Conservation (phyloP, 176 grass and related monocot species). For the Panicum miliaceum region DNA sequence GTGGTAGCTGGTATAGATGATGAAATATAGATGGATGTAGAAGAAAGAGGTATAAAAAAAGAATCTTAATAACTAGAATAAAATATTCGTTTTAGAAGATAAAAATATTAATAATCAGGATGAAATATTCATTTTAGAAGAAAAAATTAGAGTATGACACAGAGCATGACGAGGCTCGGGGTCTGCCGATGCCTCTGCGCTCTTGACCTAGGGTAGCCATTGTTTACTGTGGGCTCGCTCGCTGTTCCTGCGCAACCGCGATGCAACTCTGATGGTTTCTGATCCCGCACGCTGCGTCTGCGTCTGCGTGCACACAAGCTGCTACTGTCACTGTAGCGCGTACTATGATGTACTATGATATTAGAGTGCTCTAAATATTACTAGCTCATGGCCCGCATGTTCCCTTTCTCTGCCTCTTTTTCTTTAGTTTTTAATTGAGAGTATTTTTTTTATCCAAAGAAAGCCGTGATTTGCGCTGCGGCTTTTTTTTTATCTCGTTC, state of each 20-base stretch:
- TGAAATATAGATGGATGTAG: no score
- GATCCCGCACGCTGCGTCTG: neutral
- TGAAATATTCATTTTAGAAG: no score
- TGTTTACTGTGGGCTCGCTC: neutral
- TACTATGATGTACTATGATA: neutral
- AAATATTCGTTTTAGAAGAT: no score
- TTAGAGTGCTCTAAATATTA: neutral
- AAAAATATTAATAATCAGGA: no score
- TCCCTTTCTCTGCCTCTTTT: neutral
- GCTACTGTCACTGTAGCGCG: neutral
- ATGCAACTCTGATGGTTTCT: neutral
- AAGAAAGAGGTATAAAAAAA: no score
- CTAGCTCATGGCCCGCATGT: neutral
- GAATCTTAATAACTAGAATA: no score
- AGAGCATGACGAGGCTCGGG: no score
- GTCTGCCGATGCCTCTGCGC: neutral
- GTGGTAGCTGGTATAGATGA: no score
- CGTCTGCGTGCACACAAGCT: conserved; percentile 4
- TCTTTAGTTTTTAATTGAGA: neutral
- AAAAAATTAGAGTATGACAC: no score
- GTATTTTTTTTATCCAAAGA: neutral
- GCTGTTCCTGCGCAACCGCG: neutral
- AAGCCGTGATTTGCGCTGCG: neutral
- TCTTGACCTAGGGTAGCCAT: neutral
- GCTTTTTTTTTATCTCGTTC: neutral